Base-by-base conservation (phyloP, 768 basidiomycete species). In the Trametes maxima region DNA sequence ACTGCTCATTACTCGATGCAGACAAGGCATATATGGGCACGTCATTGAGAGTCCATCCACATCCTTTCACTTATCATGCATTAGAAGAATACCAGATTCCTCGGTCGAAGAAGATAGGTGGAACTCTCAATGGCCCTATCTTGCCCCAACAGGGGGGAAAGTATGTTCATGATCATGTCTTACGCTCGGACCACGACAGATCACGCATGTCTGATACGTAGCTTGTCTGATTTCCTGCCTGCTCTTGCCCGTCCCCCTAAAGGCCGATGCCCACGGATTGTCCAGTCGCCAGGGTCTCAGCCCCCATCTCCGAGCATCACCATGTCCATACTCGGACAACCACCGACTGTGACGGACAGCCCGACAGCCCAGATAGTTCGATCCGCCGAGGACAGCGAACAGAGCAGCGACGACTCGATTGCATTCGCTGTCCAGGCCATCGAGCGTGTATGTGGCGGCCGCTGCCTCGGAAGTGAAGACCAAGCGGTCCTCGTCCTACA, bases 61-160 rank as follows among this genome's bases (percentile, higher is more conserved):
- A 1, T 22, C 4, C 21, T 50, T 10, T 13, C 12, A 42, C 12
- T 25, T 14, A 10, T 25, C 12, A 19, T 42, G 13, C 13, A 42
- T 24, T 48, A 86, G 85, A 85, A 40, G 81, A 81, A 50, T 69
- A 81, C 24, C 74, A 81, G 49, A 79, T 90, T 33, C 85, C 88
- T 4, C 79, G 85, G 10, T 71, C 74, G 11, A 77, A 78, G 54
- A 79, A 76, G 59, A 77, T 84, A 19, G 82, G 85, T 16, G 80
- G 78, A 5, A 60, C 37, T 12, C 17, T 19, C 1, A 16, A 33
- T 10, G 49, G 37, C 61, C 69, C 44, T 54, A 37, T 33, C 65
- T 7, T 40, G 25, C 37, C 62, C 2, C 64, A 57, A 1, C 49
- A 65, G 12, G 52, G 22, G 16, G 19, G 61, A 40, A 63, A 40